These are phyloP conservation scores for Azolla pinnata DNA, from an alignment of 75 land plant genomes.

Conservation along the genomic window DNA sequence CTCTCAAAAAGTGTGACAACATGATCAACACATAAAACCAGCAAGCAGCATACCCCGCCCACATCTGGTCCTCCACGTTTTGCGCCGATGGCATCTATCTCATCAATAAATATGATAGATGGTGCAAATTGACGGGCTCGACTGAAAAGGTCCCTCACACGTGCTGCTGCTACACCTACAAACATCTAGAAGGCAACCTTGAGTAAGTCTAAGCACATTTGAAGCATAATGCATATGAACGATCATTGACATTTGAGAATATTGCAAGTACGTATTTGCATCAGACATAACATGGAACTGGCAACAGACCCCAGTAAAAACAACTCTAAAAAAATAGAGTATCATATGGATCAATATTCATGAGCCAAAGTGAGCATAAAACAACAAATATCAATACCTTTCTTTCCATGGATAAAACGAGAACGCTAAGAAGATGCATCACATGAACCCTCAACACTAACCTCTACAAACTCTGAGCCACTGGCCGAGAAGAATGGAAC, in stretches of 20 bases:
- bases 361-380: too few relatives aligned
- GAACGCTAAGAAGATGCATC: too few relatives aligned
- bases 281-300: too few relatives aligned
- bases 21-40: too few relatives aligned
- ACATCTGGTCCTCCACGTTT: conserved; percentile 95
- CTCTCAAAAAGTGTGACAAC: too few relatives aligned
- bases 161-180: conserved; percentile 92
- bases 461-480: conserved; percentile 99
- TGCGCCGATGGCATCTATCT: conserved; percentile 98
- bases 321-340: not conserved
- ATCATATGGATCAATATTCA: too few relatives aligned
- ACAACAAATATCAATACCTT: too few relatives aligned
- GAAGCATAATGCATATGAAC: too few relatives aligned
- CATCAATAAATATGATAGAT: conserved; percentile 94
- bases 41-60: conserved; percentile 70
- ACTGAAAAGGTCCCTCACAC: conserved; percentile 84
- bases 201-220: not conserved
- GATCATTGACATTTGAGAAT: too few relatives aligned
- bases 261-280: too few relatives aligned
- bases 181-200: conserved; percentile 59
- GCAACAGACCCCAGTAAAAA: not conserved
- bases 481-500: conserved; percentile 90
- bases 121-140: conserved; percentile 87
- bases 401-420: too few relatives aligned
- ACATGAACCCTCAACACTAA: conserved; percentile 17